Percentiles rank a stretch among this genome's conserved stretches.
These are phyloP conservation scores for Dysphania ambrosioides DNA, from an alignment of 148 eudicot species.

Conservation along the genomic window DNA sequence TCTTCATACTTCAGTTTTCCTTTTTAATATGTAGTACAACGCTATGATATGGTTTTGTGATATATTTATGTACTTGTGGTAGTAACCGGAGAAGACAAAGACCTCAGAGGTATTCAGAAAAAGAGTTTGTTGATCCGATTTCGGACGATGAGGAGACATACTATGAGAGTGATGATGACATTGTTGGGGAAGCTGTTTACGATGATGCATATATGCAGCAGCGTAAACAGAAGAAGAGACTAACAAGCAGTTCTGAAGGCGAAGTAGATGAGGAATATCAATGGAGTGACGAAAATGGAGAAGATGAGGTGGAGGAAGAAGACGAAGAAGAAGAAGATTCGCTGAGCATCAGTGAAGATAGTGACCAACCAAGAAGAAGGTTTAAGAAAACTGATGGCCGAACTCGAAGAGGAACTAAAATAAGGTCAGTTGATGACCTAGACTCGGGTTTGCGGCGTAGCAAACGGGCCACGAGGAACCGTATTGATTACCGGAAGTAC, in stretches of 20 bases:
- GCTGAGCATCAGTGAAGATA: slow-evolving; percentile 62
- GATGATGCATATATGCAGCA: slow-evolving; percentile 67
- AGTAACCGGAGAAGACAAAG: slow-evolving; percentile 80
- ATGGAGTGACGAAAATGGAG: slow-evolving; percentile 75
- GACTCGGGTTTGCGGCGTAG: slow-evolving; percentile 79
- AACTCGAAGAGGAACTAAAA: slow-evolving; percentile 51
- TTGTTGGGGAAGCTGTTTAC: slow-evolving; percentile 94
- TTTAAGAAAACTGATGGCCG: slow-evolving; percentile 49
- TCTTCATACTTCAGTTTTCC: not conserved
- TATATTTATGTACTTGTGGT: not conserved
- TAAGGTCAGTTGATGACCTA: slow-evolving; percentile 49
- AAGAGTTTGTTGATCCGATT: slow-evolving; percentile 58
- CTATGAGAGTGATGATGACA: slow-evolving; percentile 78
- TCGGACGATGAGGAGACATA: slow-evolving; percentile 66
- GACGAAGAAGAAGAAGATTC: slow-evolving; percentile 48
- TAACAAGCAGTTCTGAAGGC: slow-evolving; percentile 78
- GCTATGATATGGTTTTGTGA: not conserved
- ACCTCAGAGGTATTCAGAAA: slow-evolving; percentile 69
- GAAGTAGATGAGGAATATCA: slow-evolving; percentile 89
- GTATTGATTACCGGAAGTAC: slow-evolving; percentile 59
- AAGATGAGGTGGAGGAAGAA: slow-evolving; percentile 57
- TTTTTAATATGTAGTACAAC: not conserved
- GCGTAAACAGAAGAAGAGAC: slow-evolving; percentile 50
- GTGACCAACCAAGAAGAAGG: slow-evolving; percentile 49
- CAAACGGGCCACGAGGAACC: slow-evolving; percentile 70